Base-by-base conservation (phyloP, 192 early-diverging fungal species). In the Mortierella alpina region DNA sequence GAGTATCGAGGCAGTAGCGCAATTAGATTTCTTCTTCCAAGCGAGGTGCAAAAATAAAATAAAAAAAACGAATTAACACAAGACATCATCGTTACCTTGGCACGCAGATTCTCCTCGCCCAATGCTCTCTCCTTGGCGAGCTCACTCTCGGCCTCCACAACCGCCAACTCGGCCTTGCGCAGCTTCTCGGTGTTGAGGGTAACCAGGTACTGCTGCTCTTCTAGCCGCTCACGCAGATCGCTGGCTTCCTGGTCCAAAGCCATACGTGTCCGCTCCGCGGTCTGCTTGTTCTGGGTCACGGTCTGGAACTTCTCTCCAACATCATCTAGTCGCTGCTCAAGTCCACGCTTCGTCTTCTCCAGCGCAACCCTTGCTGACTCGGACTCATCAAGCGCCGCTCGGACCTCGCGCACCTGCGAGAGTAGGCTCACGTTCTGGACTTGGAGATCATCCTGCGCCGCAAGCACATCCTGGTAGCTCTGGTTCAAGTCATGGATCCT, bases 271-370 rank as follows among this genome's bases (percentile, higher is more conserved):
- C 89, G 86, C 56, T 93, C 89, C 31, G 95, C 88, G n/a, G 90
- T 90, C 59, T 87, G 86, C 57, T 90, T 85, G 83, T 88, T 88
- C 66, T 92, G 89, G 55, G 86, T 88, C 58, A 90, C 90, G 46
- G 90, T 87, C 50, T 89, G 86, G 81, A 92, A 89, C 63, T 91
- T 88, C 48, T 91, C 90, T 8, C 84, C 73, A 23, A 92, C 74
- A 80, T 96, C 95, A 62, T 95, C 92, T 17, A 97, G 66, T 6
- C 93, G 87, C 9, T 80, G 67, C 71, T 97, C 96, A 18, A 96
- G 82, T 59, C 87, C 88, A 63, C 87, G 88, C 73, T 94, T 94
- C 45, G 83, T 78, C 66, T 92, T 90, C 57, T 94, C 94, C 39
- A 91, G 75, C 20, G 91, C 84, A 10, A 86, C 83, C 0, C 84